Conservation (phyloP, 2,329 filamentous ascomycete species). For the Mycocentrospora acerina region DNA sequence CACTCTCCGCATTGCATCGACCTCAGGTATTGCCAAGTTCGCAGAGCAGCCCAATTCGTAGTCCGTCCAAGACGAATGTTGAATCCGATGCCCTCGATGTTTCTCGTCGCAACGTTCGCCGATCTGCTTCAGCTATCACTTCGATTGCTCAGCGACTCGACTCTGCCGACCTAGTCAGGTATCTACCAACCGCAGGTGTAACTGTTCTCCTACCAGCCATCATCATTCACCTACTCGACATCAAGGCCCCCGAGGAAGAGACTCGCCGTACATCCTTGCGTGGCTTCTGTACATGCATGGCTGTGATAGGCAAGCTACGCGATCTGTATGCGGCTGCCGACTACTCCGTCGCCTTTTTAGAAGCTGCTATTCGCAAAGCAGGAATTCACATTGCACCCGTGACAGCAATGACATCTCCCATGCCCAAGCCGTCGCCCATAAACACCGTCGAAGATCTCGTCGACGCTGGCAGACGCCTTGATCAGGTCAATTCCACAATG, state of each 20-base stretch:
- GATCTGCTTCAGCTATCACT: constrained; percentile 83
- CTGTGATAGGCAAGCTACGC: constrained; percentile 80
- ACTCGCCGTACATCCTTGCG: constrained; percentile 72
- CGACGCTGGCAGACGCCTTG: constrained; percentile 47
- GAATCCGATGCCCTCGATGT: constrained; percentile 73
- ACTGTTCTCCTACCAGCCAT: constrained; percentile 89
- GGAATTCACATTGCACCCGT: constrained; percentile 67
- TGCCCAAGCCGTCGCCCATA: constrained; percentile 33
- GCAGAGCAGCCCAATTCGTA: constrained; percentile 53
- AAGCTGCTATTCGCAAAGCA: constrained; percentile 85
- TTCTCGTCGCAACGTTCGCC: constrained; percentile 78
- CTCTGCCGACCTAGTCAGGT: constrained; percentile 70
- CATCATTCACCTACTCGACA: constrained; percentile 89
- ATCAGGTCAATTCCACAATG: constrained; percentile 23
- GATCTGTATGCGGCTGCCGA: constrained; percentile 94
- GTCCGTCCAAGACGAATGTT: constrained; percentile 38
- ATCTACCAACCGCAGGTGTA: constrained; percentile 84
- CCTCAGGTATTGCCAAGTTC: constrained; percentile 84
- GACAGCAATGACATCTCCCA: constrained; percentile 19
- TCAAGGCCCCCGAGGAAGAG: constrained; percentile 76
- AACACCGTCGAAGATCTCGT: constrained; percentile 50
- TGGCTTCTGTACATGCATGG: constrained; percentile 90
- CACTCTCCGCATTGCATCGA: constrained; percentile 84
- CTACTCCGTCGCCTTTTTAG: constrained; percentile 92
- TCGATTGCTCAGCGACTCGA: constrained; percentile 78